These are phyloP conservation scores for Chaetoscypha palmicola DNA, from an alignment of 2,329 filamentous ascomycete species.

Conservation along the genomic window DNA sequence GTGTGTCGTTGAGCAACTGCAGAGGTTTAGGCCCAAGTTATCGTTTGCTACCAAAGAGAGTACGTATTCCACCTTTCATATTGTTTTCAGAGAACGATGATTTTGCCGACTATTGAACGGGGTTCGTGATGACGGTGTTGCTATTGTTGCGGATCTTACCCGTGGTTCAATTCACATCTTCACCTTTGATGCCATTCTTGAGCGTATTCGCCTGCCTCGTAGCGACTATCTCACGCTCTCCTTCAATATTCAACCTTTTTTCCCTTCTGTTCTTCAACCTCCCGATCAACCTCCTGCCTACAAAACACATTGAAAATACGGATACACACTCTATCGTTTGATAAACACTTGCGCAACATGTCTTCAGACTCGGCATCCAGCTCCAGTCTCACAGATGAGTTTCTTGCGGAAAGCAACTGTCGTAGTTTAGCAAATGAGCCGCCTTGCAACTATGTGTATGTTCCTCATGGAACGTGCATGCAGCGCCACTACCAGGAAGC, in stretches of 20 bases:
- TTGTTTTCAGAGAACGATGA: no score
- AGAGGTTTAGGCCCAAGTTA: constrained; percentile 95
- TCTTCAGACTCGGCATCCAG: not conserved
- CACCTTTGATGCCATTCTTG: no score
- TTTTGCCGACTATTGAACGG: no score
- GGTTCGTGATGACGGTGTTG: not conserved
- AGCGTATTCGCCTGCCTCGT: no score
- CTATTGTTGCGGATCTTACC: not conserved
- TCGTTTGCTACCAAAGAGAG: constrained; percentile 77
- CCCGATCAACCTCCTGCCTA: no score
- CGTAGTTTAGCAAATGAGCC: not conserved
- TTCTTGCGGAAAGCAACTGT: not conserved
- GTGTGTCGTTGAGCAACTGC: constrained; percentile 92
- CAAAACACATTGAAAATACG: no score
- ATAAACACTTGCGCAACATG: no score
- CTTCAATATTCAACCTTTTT: not conserved
- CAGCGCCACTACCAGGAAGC: not conserved
- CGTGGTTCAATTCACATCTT: no score
- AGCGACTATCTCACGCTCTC: no score
- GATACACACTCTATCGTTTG: no score
- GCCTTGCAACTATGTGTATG: not conserved
- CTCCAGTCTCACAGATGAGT: not conserved
- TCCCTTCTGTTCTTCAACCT: not conserved
- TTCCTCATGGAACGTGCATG: constrained; percentile 1
- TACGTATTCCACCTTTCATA: constrained; percentile 32